Conservation (phyloP, 371 early-diverging fungal species). For the Rhizopus sp. region DNA sequence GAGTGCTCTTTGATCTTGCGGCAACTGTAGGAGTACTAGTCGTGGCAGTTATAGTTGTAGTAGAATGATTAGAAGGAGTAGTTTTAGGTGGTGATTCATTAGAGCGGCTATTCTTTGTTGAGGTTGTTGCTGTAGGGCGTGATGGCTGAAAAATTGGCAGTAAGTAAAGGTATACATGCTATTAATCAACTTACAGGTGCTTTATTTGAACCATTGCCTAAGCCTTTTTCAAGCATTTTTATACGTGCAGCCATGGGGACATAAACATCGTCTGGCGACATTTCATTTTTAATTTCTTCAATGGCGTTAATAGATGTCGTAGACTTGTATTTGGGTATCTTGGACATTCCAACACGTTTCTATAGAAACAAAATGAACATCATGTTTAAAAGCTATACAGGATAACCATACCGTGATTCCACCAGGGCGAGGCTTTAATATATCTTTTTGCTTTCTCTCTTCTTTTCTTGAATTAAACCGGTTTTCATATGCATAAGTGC, state of each 20-base stretch:
- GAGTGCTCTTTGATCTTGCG: too few species aligned
- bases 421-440: slow-evolving; percentile 8
- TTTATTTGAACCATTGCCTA: slow-evolving; percentile 22
- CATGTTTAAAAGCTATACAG: neutral
- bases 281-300: slow-evolving; percentile 21
- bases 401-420: slow-evolving; percentile 14
- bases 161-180: neutral
- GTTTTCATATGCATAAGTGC: slow-evolving; percentile 13
- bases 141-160: neutral
- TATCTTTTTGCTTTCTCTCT: neutral
- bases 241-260: slow-evolving; percentile 28
- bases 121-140: neutral
- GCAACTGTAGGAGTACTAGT: too few species aligned
- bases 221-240: slow-evolving; percentile 26
- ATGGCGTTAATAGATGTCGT: slow-evolving; percentile 22
- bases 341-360: slow-evolving; percentile 23
- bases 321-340: slow-evolving; percentile 18
- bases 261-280: slow-evolving; percentile 20
- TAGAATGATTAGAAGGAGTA: too few species aligned
- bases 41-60: too few species aligned
- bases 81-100: too few species aligned
- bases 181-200: slow-evolving; percentile 1
- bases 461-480: slow-evolving; percentile 4
- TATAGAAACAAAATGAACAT: neutral
- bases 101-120: neutral